Conservation (phyloP, 2,329 filamentous ascomycete species). For the Aureobasidium sp. region DNA sequence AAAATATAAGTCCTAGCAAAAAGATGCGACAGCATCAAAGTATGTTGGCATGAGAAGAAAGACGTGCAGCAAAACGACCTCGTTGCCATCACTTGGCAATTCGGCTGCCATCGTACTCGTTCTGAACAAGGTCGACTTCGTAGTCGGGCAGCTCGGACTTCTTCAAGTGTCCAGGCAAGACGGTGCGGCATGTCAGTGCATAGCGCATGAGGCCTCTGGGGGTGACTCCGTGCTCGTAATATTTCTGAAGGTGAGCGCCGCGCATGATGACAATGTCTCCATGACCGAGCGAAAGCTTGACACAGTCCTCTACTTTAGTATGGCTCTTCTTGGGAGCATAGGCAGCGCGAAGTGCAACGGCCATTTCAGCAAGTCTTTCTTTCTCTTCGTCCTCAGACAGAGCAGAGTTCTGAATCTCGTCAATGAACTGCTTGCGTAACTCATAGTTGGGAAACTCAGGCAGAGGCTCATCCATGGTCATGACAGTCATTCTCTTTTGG, state of each 20-base stretch:
- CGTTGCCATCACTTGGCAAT: constrained; percentile 6
- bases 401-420: constrained; percentile 21
- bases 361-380: constrained; percentile 27
- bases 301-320: constrained; percentile 22
- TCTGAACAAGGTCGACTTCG: constrained; percentile 30
- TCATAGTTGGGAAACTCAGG: constrained; percentile 30
- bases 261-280: constrained; percentile 62
- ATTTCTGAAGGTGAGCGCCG: constrained; percentile 51
- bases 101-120: constrained; percentile 30
- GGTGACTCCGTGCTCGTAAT: constrained; percentile 53
- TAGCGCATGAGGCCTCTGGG: constrained; percentile 48
- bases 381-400: constrained; percentile 21
- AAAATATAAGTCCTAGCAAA: not conserved
- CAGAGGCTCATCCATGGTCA: constrained; percentile 17
- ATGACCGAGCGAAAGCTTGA: constrained; percentile 49
- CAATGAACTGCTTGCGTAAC: constrained; percentile 28
- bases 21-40: not conserved
- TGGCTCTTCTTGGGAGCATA: constrained; percentile 20
- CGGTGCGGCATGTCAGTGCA: constrained; percentile 50
- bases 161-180: constrained; percentile 40
- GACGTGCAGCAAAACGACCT: not conserved
- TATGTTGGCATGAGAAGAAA: not conserved
- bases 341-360: constrained; percentile 31
- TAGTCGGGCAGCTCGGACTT: constrained; percentile 34
- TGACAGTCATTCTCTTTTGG: constrained; percentile 19